Base-by-base conservation (phyloP, 23 red algal species). In the Gracilaria gracilis region DNA sequence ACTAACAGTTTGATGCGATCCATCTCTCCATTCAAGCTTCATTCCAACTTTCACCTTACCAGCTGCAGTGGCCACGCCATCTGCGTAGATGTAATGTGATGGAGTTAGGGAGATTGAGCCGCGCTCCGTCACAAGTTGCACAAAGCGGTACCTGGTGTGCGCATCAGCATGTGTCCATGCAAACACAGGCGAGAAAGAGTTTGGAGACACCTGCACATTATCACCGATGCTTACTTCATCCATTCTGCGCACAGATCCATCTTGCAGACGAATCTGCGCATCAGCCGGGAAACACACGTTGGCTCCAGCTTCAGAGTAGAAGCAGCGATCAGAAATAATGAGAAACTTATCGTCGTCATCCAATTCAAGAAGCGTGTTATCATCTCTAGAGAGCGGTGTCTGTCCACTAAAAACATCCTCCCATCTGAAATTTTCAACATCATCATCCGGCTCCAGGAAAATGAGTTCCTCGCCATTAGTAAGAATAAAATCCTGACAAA, bases 11-110 rank as follows among this genome's bases (percentile, higher is more conserved):
- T 77, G 31, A 28, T 27, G 31, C 9, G 72, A 77, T 15, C 72
- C 72, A 34, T 77, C 72, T 6, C 46, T 46, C 1, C 17, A 17
- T 25, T 2, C 6, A 77, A 77, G 72, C 28, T 77, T 49, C 72
- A 77, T 77, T 48, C 72, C 72, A 51, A 50, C 7, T 25, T 46
- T 77, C 16, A 77, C 72, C 20, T 46, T 49, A 9, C 46, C 46
- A 11, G 72, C 72, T 25, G 72, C 40, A 9, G 27, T 46, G 0
- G 25, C 27, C 23, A 77, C 42, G 72, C 79, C 89, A 44, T 75
- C 57, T 17, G 65, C 89, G 58, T 84, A 92, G 0, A 92, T 66
- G 42, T 67, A 83, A 64, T 92, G 89, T 25, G 89, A 83, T 11
- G 75, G 35, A 49, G 55, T 59, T 16, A 92, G 39, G 5, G 89